phyloP scores from a whole-genome alignment of 2,329 filamentous ascomycete species.

The Paramyrothecium sp. region DNA sequence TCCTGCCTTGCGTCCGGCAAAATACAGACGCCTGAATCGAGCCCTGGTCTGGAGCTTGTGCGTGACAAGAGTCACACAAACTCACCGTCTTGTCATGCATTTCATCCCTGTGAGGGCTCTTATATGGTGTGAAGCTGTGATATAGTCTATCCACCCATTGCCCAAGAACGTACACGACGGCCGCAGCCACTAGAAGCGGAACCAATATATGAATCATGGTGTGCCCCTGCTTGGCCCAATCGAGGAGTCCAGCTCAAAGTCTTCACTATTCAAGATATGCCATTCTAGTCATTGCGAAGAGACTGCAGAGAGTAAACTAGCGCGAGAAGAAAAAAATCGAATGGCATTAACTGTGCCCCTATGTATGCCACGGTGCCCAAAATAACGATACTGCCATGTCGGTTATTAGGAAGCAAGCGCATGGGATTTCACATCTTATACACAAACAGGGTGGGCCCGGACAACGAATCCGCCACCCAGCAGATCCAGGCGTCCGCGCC shows the following conservation, averaged over 20 bases:
- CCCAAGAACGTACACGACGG: no score
- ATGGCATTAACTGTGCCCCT: slow-evolving; percentile 29
- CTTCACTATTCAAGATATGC: no score
- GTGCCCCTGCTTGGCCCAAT: no score
- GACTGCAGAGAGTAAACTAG: not conserved
- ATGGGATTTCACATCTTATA: not conserved
- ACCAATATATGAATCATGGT: no score
- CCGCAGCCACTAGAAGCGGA: no score
- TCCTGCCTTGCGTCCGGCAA: not conserved
- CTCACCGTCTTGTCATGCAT: not conserved
- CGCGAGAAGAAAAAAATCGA: slow-evolving; percentile 13
- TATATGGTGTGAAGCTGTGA: no score
- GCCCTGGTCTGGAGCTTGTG: not conserved
- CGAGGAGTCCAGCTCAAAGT: no score
- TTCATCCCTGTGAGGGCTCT: no score
- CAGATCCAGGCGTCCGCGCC: slow-evolving; percentile 18
- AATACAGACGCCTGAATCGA: not conserved
- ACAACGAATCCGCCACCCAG: slow-evolving; percentile 14
- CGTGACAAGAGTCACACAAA: not conserved
- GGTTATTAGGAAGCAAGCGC: not conserved
- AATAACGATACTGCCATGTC: slow-evolving; percentile 9
- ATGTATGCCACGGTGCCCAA: slow-evolving; percentile 19
- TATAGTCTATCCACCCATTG: no score
- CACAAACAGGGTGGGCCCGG: slow-evolving; percentile 3
- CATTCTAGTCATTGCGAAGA: no score